Evolutionary conservation across 495 filamentous ascomycete genomes (phyloP).

Genomic region (Aspergillus taichungensis): DNA sequence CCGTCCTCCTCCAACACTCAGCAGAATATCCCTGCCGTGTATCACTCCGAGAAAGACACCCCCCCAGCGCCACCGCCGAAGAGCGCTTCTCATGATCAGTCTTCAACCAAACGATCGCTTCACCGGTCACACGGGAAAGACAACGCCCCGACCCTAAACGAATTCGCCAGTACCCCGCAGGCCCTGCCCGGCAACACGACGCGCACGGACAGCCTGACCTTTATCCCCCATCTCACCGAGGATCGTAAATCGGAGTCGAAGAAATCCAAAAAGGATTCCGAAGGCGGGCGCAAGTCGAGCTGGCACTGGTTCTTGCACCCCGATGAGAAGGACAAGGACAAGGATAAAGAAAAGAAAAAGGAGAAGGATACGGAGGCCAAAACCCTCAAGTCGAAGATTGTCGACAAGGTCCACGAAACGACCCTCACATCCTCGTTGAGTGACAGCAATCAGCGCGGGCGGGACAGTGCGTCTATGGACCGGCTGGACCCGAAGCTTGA

Average conservation of each 20-base stretch:
- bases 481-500: conserved; percentile 67
- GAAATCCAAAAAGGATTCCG: conserved; percentile 53
- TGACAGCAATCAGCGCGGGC: conserved; percentile 54
- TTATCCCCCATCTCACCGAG: conserved; percentile 69
- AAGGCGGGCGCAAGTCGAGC: conserved; percentile 64
- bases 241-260: conserved; percentile 59
- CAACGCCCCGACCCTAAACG: conserved; percentile 20
- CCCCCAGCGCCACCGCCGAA: conserved; percentile 22
- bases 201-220: conserved; percentile 70
- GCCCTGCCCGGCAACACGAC: conserved; percentile 62
- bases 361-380: conserved; percentile 53
- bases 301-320: conserved; percentile 71
- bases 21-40: conserved; percentile 30
- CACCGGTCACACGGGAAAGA: conserved; percentile 24
- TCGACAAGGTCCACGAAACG: conserved; percentile 55
- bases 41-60: conserved; percentile 48
- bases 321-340: conserved; percentile 65
- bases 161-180: conserved; percentile 30
- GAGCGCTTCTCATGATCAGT: conserved; percentile 12
- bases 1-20: conserved; percentile 19
- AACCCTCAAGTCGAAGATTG: conserved; percentile 49
- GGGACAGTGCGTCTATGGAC: conserved; percentile 76
- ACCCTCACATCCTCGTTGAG: conserved; percentile 77
- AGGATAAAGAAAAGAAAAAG: conserved; percentile 52
- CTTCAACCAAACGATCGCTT: conserved; percentile 18